Evolutionary conservation across 768 basidiomycete genomes (phyloP).

Genomic region (Tephrocybe sp.): DNA sequence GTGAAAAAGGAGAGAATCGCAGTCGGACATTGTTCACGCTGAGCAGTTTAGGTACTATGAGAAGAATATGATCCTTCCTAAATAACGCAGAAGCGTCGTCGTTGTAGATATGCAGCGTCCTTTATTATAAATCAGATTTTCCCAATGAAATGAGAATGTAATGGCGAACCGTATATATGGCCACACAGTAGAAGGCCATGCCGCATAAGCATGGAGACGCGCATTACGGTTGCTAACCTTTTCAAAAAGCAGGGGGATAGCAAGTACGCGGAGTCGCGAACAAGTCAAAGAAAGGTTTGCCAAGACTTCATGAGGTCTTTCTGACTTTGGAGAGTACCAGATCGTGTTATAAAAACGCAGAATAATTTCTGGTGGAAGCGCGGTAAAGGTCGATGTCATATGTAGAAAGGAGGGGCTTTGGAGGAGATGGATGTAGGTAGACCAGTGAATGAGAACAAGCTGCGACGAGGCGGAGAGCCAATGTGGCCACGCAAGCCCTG

Average conservation of each 20-base stretch:
- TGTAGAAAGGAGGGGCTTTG: too few relatives aligned
- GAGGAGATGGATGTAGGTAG: too few relatives aligned
- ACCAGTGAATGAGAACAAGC: too few relatives aligned
- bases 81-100: not conserved
- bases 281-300: not conserved
- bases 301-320: not conserved
- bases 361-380: slow-evolving; percentile 1
- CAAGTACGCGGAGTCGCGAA: not conserved
- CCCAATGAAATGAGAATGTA: not conserved
- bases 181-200: not conserved
- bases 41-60: not conserved
- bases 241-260: not conserved
- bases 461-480: too few relatives aligned
- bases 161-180: not conserved
- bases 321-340: not conserved
- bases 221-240: not conserved
- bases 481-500: too few relatives aligned
- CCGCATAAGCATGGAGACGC: not conserved
- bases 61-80: not conserved
- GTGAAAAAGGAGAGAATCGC: not conserved
- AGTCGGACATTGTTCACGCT: not conserved
- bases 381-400: too few relatives aligned
- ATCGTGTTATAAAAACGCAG: not conserved
- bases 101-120: not conserved
- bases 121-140: not conserved